Conservation (phyloP, 2,329 filamentous ascomycete genomes). For the Aspergillus aculeatinus region DNA sequence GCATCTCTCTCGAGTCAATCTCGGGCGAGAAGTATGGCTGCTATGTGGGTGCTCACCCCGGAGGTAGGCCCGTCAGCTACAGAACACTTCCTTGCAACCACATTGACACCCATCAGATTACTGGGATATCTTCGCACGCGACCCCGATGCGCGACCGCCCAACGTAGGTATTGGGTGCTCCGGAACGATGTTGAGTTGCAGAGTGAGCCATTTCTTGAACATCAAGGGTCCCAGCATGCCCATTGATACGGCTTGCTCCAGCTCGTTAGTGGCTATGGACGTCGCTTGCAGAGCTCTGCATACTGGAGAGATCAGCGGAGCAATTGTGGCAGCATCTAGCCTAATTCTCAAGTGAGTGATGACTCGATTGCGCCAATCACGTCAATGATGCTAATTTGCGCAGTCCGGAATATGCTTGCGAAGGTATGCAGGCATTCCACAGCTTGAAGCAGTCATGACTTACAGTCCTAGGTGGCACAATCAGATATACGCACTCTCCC, state of each 20-base stretch:
- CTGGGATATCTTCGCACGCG: slow-evolving; percentile 11
- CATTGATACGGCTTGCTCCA: slow-evolving; percentile 45
- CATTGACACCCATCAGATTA: slow-evolving; percentile 23
- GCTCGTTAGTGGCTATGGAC: slow-evolving; percentile 30
- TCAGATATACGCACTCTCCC: slow-evolving; percentile 33
- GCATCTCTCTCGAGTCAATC: slow-evolving; percentile 21
- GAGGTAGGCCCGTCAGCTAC: background rate
- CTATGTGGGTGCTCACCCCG: slow-evolving; percentile 8
- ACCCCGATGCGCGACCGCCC: slow-evolving; percentile 16
- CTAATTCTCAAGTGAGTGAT: slow-evolving; percentile 25
- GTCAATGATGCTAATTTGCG: slow-evolving; percentile 15
- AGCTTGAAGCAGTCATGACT: background rate
- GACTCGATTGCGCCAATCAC: slow-evolving; percentile 4
- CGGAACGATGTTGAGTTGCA: slow-evolving; percentile 32
- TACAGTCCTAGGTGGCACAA: slow-evolving; percentile 14
- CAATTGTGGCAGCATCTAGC: slow-evolving; percentile 34
- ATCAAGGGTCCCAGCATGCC: slow-evolving; percentile 38
- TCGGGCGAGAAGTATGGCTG: slow-evolving; percentile 8
- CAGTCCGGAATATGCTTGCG: slow-evolving; percentile 27
- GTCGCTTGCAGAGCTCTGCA: slow-evolving; percentile 28
- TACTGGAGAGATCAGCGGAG: slow-evolving; percentile 26
- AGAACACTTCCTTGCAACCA: background rate
- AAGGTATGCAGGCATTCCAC: background rate
- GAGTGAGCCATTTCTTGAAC: slow-evolving; percentile 38
- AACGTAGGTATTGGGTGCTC: slow-evolving; percentile 24